phyloP scores from a whole-genome alignment of 2,329 filamentous ascomycete genomes.

The Amylocarpus encephaloides region DNA sequence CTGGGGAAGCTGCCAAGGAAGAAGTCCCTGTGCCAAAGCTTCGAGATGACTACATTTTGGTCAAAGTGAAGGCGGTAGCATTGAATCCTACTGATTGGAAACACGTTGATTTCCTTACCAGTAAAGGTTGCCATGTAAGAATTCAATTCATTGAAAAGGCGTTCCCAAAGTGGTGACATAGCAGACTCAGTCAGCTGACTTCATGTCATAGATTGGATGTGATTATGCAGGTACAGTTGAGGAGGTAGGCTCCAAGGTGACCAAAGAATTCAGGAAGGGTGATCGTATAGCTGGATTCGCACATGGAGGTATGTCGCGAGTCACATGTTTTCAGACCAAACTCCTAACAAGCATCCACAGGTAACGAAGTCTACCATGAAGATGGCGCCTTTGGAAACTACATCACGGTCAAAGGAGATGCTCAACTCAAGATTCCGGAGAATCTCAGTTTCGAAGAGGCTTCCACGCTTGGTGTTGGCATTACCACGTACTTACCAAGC shows the following conservation, averaged over 20 bases:
- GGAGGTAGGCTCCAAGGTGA: conserved; percentile 11
- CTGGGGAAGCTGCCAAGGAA: conserved; percentile 16
- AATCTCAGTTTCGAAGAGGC: conserved; percentile 40
- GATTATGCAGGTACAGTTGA: conserved; percentile 3
- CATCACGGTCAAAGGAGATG: conserved; percentile 32
- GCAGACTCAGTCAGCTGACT: conserved; percentile 43
- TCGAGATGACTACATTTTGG: conserved; percentile 29
- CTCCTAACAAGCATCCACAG: background rate
- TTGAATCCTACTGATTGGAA: conserved; percentile 32
- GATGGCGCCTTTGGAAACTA: conserved; percentile 24
- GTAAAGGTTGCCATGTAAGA: conserved; percentile 16
- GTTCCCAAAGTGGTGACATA: no score
- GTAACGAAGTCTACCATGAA: conserved; percentile 16
- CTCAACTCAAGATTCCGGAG: conserved; percentile 38
- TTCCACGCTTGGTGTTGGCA: conserved; percentile 21
- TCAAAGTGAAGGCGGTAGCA: conserved; percentile 28
- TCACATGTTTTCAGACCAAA: no score
- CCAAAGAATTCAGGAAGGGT: conserved; percentile 16
- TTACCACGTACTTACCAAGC: background rate
- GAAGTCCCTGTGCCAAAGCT: conserved; percentile 25
- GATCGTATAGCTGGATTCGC: conserved; percentile 18
- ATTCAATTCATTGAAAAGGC: background rate
- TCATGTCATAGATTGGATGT: conserved; percentile 35
- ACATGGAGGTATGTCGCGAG: conserved; percentile 16
- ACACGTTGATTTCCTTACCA: conserved; percentile 23